A percentile compares a stretch with the other conserved stretches of the same genome.
Evolutionary conservation across 1,284 basidiomycete species (phyloP).

Genomic region (Cryptococcus sp.): DNA sequence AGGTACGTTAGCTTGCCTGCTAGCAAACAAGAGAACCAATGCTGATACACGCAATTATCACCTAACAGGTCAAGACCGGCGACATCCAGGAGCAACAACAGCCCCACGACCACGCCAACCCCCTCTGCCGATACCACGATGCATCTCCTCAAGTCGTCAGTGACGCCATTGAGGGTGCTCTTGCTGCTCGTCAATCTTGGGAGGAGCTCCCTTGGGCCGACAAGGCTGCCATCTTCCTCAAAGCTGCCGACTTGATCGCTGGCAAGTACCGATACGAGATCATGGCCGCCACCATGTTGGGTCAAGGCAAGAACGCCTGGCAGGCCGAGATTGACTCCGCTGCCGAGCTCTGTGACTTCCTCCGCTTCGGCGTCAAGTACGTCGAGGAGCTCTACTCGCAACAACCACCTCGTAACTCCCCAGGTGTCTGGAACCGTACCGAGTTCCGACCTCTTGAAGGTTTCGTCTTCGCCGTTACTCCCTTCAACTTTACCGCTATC

Average conservation of each 20-base stretch:
- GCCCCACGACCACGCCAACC: conserved; percentile 77
- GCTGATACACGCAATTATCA: background rate
- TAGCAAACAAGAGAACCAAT: too few relatives aligned
- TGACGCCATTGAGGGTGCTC: conserved; percentile 82
- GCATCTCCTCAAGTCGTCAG: conserved; percentile 75
- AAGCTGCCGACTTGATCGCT: conserved; percentile 90
- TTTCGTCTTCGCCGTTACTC: conserved; percentile 94
- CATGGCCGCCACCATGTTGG: conserved; percentile 95
- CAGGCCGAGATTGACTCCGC: conserved; percentile 99
- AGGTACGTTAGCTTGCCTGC: conserved; percentile 57
- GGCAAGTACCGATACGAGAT: conserved; percentile 94
- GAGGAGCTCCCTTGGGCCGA: conserved; percentile 94
- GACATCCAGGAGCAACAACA: conserved; percentile 75
- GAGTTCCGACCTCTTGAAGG: conserved; percentile 97
- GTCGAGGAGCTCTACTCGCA: conserved; percentile 91
- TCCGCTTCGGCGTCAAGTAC: conserved; percentile 95
- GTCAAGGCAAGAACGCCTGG: conserved; percentile 99
- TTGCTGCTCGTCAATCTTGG: conserved; percentile 85
- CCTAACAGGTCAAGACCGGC: conserved; percentile 74
- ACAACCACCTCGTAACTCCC: conserved; percentile 83
- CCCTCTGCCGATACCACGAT: conserved; percentile 86
- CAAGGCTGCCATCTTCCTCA: conserved; percentile 95
- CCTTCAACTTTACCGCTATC: conserved; percentile 98
- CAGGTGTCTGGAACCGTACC: conserved; percentile 92
- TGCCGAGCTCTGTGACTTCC: conserved; percentile 93